A percentile compares a stretch with the other conserved stretches of the same genome.
phyloP scores from a whole-genome alignment of 495 filamentous ascomycete species.

The Podospora sp. region DNA sequence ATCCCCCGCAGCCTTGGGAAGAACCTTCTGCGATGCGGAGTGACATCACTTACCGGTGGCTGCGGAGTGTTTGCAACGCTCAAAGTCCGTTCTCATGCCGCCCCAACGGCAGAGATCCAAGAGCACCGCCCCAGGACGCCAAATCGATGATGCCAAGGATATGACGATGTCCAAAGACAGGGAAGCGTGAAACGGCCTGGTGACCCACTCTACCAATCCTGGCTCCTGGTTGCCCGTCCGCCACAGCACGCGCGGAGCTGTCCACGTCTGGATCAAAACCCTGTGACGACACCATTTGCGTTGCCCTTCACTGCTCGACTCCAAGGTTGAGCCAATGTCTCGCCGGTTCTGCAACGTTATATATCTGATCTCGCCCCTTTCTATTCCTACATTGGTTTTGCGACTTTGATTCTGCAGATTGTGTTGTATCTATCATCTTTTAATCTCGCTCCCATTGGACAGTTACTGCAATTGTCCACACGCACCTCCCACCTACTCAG shows the following conservation, averaged over 20 bases:
- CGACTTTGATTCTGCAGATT: background rate
- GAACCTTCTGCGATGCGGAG: constrained; percentile 4
- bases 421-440: background rate
- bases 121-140: background rate
- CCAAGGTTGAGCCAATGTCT: background rate
- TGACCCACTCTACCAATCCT: constrained; percentile 7
- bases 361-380: background rate
- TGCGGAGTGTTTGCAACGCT: background rate
- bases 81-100: background rate
- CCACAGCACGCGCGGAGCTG: constrained; percentile 1
- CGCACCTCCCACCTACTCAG: background rate
- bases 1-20: constrained; percentile 4
- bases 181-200: constrained; percentile 19
- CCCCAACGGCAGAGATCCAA: background rate
- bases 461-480: background rate
- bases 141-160: constrained; percentile 7
- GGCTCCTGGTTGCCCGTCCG: constrained; percentile 6
- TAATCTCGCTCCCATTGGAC: background rate
- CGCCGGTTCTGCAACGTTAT: background rate
- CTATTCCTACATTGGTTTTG: background rate
- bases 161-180: constrained; percentile 10
- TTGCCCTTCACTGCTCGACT: background rate
- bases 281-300: constrained; percentile 13
- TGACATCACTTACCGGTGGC: constrained; percentile 18
- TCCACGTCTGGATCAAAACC: constrained; percentile 9